These are phyloP conservation scores for Calonectria henricotiae DNA, from an alignment of 2,329 filamentous ascomycete species.

Conservation along the genomic window DNA sequence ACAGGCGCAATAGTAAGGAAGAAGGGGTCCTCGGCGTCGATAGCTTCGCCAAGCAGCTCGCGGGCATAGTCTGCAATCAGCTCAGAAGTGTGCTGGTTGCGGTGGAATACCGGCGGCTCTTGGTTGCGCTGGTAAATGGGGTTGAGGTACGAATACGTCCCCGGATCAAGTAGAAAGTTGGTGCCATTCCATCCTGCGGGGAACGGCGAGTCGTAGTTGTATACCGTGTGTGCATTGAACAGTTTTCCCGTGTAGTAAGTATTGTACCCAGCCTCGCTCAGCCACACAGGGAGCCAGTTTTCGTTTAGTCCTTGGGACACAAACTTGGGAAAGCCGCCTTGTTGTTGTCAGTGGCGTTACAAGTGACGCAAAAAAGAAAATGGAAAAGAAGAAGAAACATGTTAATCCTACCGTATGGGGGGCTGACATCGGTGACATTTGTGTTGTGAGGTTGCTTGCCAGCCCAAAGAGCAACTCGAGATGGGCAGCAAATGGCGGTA, in stretches of 20 bases:
- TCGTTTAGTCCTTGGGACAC: slow-evolving; percentile 76
- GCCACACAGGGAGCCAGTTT: slow-evolving; percentile 79
- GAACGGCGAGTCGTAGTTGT: slow-evolving; percentile 74
- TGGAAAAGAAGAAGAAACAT: too few species aligned
- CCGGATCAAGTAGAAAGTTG: slow-evolving; percentile 58
- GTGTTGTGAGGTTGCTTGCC: slow-evolving; percentile 80
- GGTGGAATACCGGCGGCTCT: slow-evolving; percentile 52
- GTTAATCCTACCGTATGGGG: slow-evolving; percentile 65
- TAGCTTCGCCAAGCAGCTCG: slow-evolving; percentile 75
- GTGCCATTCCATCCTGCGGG: slow-evolving; percentile 72
- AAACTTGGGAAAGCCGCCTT: slow-evolving; percentile 75
- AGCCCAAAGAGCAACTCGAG: slow-evolving; percentile 76
- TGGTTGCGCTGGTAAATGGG: slow-evolving; percentile 66
- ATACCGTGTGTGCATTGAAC: slow-evolving; percentile 75
- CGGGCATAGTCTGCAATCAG: slow-evolving; percentile 73
- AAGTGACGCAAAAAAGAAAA: too few species aligned
- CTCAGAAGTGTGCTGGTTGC: slow-evolving; percentile 65
- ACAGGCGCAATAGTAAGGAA: slow-evolving; percentile 79
- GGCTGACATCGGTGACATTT: slow-evolving; percentile 74
- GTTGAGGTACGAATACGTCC: slow-evolving; percentile 65
- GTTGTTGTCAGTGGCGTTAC: slow-evolving; percentile 27
- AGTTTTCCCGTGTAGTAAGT: slow-evolving; percentile 84
- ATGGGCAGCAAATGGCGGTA: slow-evolving; percentile 78
- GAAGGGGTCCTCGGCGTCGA: slow-evolving; percentile 72
- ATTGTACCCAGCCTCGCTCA: slow-evolving; percentile 79